Base-by-base conservation (phyloP, 2,329 filamentous ascomycete species). In the Fusarium sp. region DNA sequence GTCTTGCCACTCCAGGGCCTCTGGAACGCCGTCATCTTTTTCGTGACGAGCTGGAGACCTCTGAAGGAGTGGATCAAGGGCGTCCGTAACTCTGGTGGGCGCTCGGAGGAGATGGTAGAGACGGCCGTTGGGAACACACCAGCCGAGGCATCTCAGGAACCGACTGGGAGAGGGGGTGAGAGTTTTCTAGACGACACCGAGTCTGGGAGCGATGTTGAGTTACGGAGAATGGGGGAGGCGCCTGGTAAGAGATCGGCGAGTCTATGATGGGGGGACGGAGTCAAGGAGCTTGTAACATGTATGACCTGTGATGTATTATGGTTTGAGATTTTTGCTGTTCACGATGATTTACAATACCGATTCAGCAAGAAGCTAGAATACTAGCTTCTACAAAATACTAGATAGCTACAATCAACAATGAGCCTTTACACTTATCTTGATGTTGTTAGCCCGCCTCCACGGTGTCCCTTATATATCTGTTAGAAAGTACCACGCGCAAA, bases 11-110 rank as follows among this genome's bases (percentile, higher is more conserved):
- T 93, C 1, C 92, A 95, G 77, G 92, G 92, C 0, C 86, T 93
- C 31, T 94, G 92, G 91, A 95, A 95, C 75, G 86, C 89, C 29
- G 81, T 92, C 57, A 92, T 96, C 61, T 95, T 93, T 79, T 87
- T 91, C 64, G 85, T 86, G 5, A 91, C 91, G 1, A 92, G 84
- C 68, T 85, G 82, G 80, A 56, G 29, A 1, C 67, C 68, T 1
- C 67, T 80, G 14, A 71, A 49, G 34, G 61, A 64, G 16, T 66
- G 71, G 60, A 14, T 59, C 6, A 67, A 53, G 11, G 66, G 60
- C 0, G 2, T 38, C 14, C 31, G 42, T 1, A 57, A 63, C 0
- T 54, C 57, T 6, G 34, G 55, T 6, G 34, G 55, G 51, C 50
- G 56, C 36, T 20, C 29, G 7, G 58, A 29, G 20, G 71, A 72